These are phyloP conservation scores for Leavenworthia alabamica DNA, from an alignment of 345 rosid genomes.

Conservation along the genomic window DNA sequence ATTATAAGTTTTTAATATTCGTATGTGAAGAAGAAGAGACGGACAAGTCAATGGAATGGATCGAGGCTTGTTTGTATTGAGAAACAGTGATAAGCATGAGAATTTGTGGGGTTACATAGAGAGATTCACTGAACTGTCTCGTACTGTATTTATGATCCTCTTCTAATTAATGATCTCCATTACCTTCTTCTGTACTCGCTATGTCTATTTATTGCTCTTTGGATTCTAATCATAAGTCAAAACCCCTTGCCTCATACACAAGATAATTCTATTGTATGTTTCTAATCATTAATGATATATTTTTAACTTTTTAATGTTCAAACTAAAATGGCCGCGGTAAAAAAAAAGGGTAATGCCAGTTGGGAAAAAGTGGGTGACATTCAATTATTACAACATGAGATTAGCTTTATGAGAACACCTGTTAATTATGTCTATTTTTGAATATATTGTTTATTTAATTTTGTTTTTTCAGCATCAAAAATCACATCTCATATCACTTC, in stretches of 20 bases:
- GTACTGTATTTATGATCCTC: constrained; percentile 15
- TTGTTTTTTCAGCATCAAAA: no score
- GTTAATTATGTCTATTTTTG: no score
- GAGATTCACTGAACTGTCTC: constrained; percentile 25
- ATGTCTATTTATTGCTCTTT: constrained; percentile 12
- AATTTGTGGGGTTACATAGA: constrained; percentile 29
- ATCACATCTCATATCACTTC: no score
- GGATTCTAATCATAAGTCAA: constrained; percentile 29
- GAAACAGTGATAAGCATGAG: constrained; percentile 23
- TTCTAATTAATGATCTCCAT: constrained; percentile 19
- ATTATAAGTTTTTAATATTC: not conserved
- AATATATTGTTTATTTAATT: no score
- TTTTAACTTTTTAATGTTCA: not conserved
- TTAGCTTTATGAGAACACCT: no score
- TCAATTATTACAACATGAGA: no score
- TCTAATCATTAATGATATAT: not conserved
- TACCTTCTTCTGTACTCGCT: constrained; percentile 5
- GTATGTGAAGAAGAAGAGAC: constrained; percentile 15
- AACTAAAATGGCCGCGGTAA: not conserved
- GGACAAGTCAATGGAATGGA: constrained; percentile 20
- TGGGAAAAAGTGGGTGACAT: no score
- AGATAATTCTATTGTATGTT: not conserved
- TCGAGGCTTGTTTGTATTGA: constrained; percentile 26
- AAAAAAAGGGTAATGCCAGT: not conserved
- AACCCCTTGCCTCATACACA: no score